Base-by-base conservation (phyloP, 169 alveolate genomes). In the Plasmodium gonderi region DNA sequence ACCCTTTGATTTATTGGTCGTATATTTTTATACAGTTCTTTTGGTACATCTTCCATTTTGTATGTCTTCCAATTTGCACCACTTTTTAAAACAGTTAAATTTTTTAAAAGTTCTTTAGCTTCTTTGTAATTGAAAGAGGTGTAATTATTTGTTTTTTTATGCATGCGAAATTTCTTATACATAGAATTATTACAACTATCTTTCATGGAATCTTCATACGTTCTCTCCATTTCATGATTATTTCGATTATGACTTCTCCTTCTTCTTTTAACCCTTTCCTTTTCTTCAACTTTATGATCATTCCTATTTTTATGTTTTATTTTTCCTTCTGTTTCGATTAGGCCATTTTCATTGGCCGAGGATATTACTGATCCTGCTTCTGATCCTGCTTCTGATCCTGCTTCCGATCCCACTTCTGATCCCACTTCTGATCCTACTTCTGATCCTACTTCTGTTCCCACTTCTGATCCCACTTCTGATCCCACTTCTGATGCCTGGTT, bases 1-100 rank as follows among this genome's bases (percentile, higher is more conserved):
- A 94, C 94, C 36, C 96, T 91, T 69, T 94, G 96, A 68, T 94
- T 94, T 76, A 94, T 94, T 45, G 96, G 96, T 20, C 94, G 85
- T 6, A 94, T 94, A 75, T 87, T 51, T 23, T 87, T 87, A 75
- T 54, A 87, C 17, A 87, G 26, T 9, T 87, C 93, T 3, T n/a
- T 65, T 6, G 93, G 93, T 23, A 87, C 23, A 44, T 74, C 89
- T 20, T 87, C 93, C 79, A 87, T 87, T 33, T 87, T 87, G 38
- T 87, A 87, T 4, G 93, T 87, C 31, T 87, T 87, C 93, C 93
- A 87, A 20, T 87, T 87, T 1, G 69, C 79, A 17, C 93, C 93
- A 36, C 93, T 87, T 33, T 87, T 75, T 65, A 87, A 29, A 2
- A 87, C 49, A 17, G 87, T 87, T 29, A 87, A 65, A 33, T 87